A percentile compares a stretch with the other conserved stretches of the same genome.
These are phyloP conservation scores for Begonia peltatifolia DNA, from an alignment of 306 rosid genomes.

Conservation along the genomic window DNA sequence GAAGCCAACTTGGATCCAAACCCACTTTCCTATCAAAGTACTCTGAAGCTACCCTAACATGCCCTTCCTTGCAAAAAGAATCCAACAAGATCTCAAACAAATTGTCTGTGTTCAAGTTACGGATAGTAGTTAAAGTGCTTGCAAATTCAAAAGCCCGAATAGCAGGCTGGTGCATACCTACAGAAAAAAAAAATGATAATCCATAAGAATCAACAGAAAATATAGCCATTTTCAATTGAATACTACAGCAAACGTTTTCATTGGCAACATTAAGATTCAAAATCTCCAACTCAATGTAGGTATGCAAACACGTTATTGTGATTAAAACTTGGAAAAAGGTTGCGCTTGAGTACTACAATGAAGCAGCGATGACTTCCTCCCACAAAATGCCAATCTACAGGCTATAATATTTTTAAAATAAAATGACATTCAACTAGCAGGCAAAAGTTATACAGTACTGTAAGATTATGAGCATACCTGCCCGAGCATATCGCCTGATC, in stretches of 20 bases:
- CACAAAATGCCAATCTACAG: too few relatives aligned
- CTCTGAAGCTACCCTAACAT: slow-evolving; percentile 28
- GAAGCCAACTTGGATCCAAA: slow-evolving; percentile 17
- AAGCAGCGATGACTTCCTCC: too few relatives aligned
- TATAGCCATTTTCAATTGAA: neutral
- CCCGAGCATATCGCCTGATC: slow-evolving; percentile 75
- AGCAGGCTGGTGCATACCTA: slow-evolving; percentile 37
- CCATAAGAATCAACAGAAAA: slow-evolving; percentile 1
- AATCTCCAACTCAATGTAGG: neutral
- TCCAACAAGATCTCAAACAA: slow-evolving; percentile 72
- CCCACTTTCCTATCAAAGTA: slow-evolving; percentile 23
- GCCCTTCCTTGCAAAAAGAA: slow-evolving; percentile 81
- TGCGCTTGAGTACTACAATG: too few relatives aligned
- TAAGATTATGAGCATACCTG: slow-evolving; percentile 27
- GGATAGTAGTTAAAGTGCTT: slow-evolving; percentile 18
- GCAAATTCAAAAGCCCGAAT: slow-evolving; percentile 68
- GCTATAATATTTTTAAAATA: neutral
- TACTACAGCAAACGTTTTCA: neutral
- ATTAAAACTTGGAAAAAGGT: too few relatives aligned
- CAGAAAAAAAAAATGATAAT: slow-evolving; percentile 9
- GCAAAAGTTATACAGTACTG: neutral
- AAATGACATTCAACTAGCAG: neutral
- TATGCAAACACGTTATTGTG: too few relatives aligned
- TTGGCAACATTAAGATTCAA: neutral
- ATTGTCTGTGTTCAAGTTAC: slow-evolving; percentile 32